Evolutionary conservation across 805 yeast species (phyloP).

Genomic region (Wickerhamiella lipophila): DNA sequence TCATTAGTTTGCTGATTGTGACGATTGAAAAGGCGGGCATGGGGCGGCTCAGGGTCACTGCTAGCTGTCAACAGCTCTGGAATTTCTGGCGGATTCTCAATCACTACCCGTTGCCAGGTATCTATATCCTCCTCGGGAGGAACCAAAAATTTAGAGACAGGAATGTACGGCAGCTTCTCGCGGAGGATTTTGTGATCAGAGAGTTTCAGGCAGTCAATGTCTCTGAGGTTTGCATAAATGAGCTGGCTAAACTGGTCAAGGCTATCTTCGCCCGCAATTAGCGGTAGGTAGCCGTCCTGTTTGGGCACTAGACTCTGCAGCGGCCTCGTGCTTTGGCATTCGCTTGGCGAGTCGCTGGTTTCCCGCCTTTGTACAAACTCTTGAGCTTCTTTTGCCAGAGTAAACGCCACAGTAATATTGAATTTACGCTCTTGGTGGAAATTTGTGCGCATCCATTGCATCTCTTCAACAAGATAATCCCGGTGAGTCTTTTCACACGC

Average conservation of each 20-base stretch:
- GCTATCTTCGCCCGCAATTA: not conserved
- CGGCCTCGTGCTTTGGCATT: no score
- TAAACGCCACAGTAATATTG: conserved; percentile 55
- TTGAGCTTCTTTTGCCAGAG: conserved; percentile 19
- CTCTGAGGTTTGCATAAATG: not conserved
- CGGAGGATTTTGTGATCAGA: not conserved
- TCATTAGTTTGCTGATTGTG: conserved; percentile 11
- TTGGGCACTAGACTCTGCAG: conserved; percentile 1
- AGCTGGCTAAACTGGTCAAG: not conserved
- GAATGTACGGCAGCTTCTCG: not conserved
- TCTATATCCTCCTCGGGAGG: conserved; percentile 23
- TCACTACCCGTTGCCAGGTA: conserved; percentile 26
- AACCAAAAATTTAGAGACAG: conserved; percentile 19
- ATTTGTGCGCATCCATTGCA: conserved; percentile 72
- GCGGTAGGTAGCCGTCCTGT: not conserved
- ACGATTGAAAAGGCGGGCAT: conserved; percentile 14
- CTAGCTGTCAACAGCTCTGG: conserved; percentile 17
- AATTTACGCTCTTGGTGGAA: conserved; percentile 56
- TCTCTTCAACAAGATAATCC: conserved; percentile 64
- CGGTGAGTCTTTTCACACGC: conserved; percentile 43
- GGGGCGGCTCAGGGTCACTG: conserved; percentile 19
- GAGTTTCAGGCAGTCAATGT: not conserved
- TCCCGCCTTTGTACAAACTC: conserved; percentile 42
- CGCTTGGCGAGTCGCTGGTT: no score
- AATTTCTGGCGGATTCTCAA: conserved; percentile 21